Conservation (phyloP, 169 alveolate species). For the Gregarina niphandrodes region DNA sequence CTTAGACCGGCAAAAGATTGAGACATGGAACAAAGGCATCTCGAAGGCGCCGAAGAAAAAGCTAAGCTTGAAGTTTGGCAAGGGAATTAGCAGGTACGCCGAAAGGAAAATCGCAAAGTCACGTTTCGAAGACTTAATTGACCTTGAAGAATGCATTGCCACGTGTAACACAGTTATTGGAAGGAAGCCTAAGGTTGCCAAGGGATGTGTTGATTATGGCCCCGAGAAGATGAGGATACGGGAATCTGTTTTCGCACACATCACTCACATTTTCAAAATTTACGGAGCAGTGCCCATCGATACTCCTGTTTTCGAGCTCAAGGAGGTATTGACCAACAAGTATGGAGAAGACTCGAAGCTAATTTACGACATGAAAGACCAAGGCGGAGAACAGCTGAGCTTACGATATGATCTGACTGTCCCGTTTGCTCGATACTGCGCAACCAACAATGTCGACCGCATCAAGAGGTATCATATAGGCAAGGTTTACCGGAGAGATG, state of each 20-base stretch:
- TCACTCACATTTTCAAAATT: conserved; percentile 50
- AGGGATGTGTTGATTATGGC: background rate
- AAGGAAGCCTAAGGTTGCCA: background rate
- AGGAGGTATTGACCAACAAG: conserved; percentile 73
- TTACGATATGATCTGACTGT: conserved; percentile 87
- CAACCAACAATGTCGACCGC: conserved; percentile 46
- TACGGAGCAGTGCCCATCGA: conserved; percentile 90
- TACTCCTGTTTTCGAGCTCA: conserved; percentile 87
- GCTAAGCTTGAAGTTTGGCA: too few relatives aligned
- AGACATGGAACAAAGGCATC: too few relatives aligned
- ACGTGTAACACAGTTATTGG: too few relatives aligned
- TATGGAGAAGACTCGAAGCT: conserved; percentile 86
- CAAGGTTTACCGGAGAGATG: conserved; percentile 88
- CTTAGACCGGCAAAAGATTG: too few relatives aligned
- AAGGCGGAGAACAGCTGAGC: conserved; percentile 86
- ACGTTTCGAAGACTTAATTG: too few relatives aligned
- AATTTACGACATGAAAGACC: conserved; percentile 76
- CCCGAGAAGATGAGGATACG: background rate
- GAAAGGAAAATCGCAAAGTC: too few relatives aligned
- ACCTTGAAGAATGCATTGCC: too few relatives aligned
- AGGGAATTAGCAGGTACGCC: too few relatives aligned
- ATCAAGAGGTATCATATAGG: conserved; percentile 68
- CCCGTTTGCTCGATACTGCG: conserved; percentile 82
- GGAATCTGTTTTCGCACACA: conserved; percentile 1
- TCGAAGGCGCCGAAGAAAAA: too few relatives aligned